Base-by-base conservation (phyloP, 2,329 filamentous ascomycete genomes). In the Exutisphaerella laricina region DNA sequence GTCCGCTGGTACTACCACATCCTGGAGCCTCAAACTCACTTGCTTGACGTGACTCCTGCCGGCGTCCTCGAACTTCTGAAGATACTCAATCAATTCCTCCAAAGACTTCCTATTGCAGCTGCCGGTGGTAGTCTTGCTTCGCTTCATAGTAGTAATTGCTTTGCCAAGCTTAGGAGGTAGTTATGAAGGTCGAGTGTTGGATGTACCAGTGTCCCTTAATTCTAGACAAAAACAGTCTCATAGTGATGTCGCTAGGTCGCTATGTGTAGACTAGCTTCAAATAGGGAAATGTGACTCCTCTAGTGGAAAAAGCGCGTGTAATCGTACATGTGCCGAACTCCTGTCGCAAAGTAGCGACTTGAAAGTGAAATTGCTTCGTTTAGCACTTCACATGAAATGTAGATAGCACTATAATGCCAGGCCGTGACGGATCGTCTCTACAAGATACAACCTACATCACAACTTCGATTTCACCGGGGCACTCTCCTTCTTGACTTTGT, bases 401-500 rank as follows among this genome's bases (percentile, higher is more conserved):
- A 7, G 12, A 6, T 26, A 6, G 23, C 23, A 26, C 6, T 7
- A 26, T 6, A 12, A 26, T 26, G 23, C 6, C 23, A 26, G 23
- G 23, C 6, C 6, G 23, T 26, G 6, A 6, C 23, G 20, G n/a
- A n/a, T n/a, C n/a, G n/a, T n/a, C n/a, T n/a, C n/a, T n/a, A n/a
- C n/a, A n/a, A n/a, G n/a, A n/a, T n/a, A n/a, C n/a, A n/a, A n/a
- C n/a, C n/a, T n/a, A n/a, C n/a, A 36, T 44, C 25, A 70, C 48
- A 71, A 48, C 57, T 64, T 70, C 6, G 68, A 59, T 55, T 69
- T 58, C 12, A 55, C 56, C 51, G 47, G 55, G 35, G 54, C 53
- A 30, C 59, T 49, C 51, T 71, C 69, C 41, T 66, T 62, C 58
- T 66, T 66, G 41, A 65, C 64, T 54, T 62, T 66, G 17, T 67